phyloP scores from a whole-genome alignment of 805 yeast genomes.

The Teunomyces atbi region DNA sequence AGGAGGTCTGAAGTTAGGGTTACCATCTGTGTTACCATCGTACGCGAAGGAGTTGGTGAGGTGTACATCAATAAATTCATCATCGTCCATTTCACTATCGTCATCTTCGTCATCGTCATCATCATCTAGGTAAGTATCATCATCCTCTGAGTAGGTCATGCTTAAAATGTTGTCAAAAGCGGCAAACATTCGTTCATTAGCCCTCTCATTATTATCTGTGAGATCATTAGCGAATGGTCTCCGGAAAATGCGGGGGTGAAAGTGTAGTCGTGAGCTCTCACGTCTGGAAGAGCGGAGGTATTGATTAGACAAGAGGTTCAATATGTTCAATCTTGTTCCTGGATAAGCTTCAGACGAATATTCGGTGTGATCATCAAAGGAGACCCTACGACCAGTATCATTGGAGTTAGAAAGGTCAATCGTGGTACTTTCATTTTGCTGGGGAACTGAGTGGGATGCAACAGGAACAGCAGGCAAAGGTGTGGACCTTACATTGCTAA shows the following conservation, averaged over 20 bases:
- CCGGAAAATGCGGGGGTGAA: constrained; percentile 1
- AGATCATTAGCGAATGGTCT: constrained; percentile 1
- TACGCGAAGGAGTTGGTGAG: not conserved
- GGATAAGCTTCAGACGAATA: not conserved
- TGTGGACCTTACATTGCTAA: not conserved
- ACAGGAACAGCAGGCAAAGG: not conserved
- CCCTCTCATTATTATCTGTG: not conserved
- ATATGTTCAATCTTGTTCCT: constrained; percentile 11
- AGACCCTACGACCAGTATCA: not conserved
- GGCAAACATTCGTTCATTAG: constrained; percentile 2
- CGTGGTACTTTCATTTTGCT: not conserved
- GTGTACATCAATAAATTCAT: constrained; percentile 9
- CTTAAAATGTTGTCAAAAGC: constrained; percentile 4
- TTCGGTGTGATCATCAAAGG: not conserved
- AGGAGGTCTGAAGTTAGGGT: not conserved
- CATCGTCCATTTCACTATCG: constrained; percentile 9
- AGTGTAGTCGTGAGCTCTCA: not conserved
- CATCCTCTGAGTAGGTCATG: constrained; percentile 5
- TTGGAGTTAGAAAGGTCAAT: not conserved
- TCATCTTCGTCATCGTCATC: constrained; percentile 7
- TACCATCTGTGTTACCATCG: not conserved
- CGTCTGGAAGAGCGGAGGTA: constrained; percentile 9
- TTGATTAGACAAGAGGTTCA: constrained; percentile 13
- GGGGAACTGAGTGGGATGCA: not conserved
- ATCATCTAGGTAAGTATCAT: constrained; percentile 8